phyloP scores from a whole-genome alignment of 108 stramenopile genomes.

The Nitzschia palea region DNA sequence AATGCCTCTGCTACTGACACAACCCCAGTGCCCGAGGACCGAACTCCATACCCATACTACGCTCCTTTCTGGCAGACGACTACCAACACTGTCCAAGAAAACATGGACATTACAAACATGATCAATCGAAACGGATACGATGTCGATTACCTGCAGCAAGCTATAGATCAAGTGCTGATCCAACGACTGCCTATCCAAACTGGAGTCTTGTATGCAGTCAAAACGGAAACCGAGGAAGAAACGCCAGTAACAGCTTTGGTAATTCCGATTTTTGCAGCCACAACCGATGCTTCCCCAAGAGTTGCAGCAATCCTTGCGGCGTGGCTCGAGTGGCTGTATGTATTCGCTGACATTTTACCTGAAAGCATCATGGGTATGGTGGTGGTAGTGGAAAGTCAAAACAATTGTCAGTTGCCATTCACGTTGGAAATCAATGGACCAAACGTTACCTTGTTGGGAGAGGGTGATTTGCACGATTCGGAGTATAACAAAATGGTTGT shows the following conservation, averaged over 20 bases:
- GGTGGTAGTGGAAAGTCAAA: constrained; percentile 8
- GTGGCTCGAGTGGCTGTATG: neutral
- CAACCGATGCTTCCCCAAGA: neutral
- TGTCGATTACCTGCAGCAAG: neutral
- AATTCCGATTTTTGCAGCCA: neutral
- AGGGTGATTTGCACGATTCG: constrained; percentile 13
- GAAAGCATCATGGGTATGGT: neutral
- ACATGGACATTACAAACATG: neutral
- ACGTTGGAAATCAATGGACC: constrained; percentile 16
- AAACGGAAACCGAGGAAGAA: neutral
- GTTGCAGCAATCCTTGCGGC: constrained; percentile 16
- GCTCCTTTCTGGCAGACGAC: neutral
- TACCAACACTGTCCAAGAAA: neutral
- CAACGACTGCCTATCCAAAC: neutral
- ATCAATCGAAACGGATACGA: neutral
- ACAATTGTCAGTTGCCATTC: neutral
- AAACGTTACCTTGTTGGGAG: constrained; percentile 7
- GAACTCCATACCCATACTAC: neutral
- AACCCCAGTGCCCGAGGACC: neutral
- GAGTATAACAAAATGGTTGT: neutral
- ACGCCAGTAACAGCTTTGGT: constrained; percentile 1
- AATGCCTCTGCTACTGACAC: neutral
- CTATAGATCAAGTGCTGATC: neutral
- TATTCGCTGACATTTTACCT: neutral
- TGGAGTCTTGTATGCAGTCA: neutral